phyloP scores from a whole-genome alignment of 2,329 filamentous ascomycete species.

The Paraphaeosphaeria sporulosa region DNA sequence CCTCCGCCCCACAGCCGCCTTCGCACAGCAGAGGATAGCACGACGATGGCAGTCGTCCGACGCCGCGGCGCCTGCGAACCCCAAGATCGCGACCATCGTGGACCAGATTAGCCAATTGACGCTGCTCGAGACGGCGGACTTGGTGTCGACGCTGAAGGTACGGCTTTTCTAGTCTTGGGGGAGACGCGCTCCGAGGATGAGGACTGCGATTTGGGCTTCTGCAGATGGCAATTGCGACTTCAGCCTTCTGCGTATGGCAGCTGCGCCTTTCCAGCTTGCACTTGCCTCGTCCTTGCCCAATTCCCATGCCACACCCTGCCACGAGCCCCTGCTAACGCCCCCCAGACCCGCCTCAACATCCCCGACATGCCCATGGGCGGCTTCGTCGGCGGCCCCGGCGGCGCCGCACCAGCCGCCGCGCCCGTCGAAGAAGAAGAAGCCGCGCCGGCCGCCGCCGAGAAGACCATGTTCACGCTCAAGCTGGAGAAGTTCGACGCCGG shows the following conservation, averaged over 20 bases:
- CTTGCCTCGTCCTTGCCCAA: background rate
- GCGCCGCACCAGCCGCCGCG: constrained; percentile 67
- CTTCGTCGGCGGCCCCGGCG: constrained; percentile 74
- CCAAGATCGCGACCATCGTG: constrained; percentile 94
- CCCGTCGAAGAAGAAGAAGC: constrained; percentile 82
- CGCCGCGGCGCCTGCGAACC: constrained; percentile 71
- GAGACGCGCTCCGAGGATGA: background rate
- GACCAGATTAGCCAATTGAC: constrained; percentile 99
- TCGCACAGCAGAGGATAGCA: constrained; percentile 51
- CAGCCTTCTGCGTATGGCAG: background rate
- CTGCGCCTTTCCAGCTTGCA: background rate
- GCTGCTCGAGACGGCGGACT: constrained; percentile 93
- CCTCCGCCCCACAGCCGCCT: constrained; percentile 42
- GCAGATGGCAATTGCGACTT: background rate
- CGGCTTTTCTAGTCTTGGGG: constrained; percentile 12
- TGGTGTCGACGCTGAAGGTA: constrained; percentile 96
- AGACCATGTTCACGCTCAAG: constrained; percentile 97
- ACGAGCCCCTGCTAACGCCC: constrained; percentile 2
- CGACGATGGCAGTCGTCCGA: constrained; percentile 92
- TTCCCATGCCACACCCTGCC: background rate
- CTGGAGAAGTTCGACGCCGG: constrained; percentile 86
- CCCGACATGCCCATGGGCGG: constrained; percentile 95
- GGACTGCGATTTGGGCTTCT: background rate
- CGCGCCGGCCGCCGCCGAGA: constrained; percentile 85
- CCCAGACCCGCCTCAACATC: constrained; percentile 90